Base-by-base conservation (phyloP, 306 rosid genomes). In the Mucuna pruriens region DNA sequence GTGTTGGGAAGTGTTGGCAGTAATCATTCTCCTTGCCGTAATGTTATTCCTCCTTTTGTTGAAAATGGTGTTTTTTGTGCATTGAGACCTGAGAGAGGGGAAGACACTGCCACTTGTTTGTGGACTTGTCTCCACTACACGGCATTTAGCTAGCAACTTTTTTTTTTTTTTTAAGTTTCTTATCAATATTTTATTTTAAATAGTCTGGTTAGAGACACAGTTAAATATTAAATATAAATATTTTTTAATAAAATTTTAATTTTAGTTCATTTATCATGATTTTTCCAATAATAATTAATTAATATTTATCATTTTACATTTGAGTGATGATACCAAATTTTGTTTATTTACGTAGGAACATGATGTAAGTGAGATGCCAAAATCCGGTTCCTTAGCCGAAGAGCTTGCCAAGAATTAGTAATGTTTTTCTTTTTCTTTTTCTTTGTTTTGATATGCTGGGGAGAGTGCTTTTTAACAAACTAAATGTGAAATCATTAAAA, bases 1-100 rank as follows among this genome's bases (percentile, higher is more conserved):
- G 90, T 88, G 92, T 87, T 83, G 90, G 91, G 81, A 88, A 91
- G 83, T 75, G 90, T 80, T 85, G 88, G 87, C 40, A 75, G 90
- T 85, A 82, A 89, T 88, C 90, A 93, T 87, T 86, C 77, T 64
- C 42, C 0, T 38, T 79, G 80, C 85, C 74, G 70, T 82, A 75
- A 57, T 84, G 77, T 80, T 64, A 71, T 71, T 83, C 76, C 68
- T 51, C 77, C 76, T 80, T 81, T 83, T 80, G 70, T 74, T 77
- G 69, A 81, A 82, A 83, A 29, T 60, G 81, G 71, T 4, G 46
- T 26, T 57, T 81, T 83, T 83, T 46, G 45, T 67, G 72, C 79
- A 26, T 86, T 74, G 80, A 84, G 80, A 87, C 86, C 46, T 80
- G 79, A 82, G 72, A 40, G 55, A 58, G 33, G 17, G 20, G 34